Evolutionary conservation across 345 rosid species (phyloP).

Genomic region (Melaleuca alternifolia): DNA sequence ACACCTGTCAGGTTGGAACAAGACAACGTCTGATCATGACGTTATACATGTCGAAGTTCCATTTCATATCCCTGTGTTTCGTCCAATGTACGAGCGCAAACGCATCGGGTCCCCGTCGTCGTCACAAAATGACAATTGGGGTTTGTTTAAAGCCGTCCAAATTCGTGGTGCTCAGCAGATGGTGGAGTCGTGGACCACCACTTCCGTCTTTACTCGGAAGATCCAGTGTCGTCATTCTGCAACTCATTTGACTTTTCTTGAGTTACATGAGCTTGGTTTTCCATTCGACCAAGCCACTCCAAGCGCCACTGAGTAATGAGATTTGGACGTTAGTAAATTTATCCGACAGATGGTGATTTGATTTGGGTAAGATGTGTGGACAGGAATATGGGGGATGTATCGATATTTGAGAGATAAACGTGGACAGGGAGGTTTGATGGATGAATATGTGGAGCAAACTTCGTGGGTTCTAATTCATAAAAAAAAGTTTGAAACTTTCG

Average conservation of each 20-base stretch:
- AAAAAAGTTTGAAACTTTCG: too few relatives aligned
- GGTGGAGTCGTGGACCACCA: not conserved
- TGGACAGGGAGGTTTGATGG: not conserved
- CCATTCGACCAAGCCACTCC: not conserved
- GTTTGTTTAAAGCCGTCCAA: not conserved
- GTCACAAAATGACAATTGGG: not conserved
- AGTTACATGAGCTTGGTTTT: not conserved
- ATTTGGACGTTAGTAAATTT: not conserved
- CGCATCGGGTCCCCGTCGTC: not conserved
- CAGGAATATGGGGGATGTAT: not conserved
- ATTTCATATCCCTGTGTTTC: not conserved
- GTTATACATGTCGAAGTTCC: fast-evolving
- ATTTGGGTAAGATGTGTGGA: not conserved
- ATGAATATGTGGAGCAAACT: not conserved
- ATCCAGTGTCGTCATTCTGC: not conserved
- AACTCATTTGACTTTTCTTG: not conserved
- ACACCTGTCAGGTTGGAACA: not conserved
- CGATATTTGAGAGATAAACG: not conserved
- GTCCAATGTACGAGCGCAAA: not conserved
- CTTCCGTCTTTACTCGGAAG: not conserved
- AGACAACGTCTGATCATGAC: not conserved
- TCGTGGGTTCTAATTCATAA: too few relatives aligned
- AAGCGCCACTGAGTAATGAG: not conserved
- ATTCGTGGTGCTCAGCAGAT: not conserved
- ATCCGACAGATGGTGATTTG: not conserved